Percentiles rank a stretch among this genome's conserved stretches.
Evolutionary conservation across 331 rosid species (phyloP).

Genomic region (Rosa hybrid): DNA sequence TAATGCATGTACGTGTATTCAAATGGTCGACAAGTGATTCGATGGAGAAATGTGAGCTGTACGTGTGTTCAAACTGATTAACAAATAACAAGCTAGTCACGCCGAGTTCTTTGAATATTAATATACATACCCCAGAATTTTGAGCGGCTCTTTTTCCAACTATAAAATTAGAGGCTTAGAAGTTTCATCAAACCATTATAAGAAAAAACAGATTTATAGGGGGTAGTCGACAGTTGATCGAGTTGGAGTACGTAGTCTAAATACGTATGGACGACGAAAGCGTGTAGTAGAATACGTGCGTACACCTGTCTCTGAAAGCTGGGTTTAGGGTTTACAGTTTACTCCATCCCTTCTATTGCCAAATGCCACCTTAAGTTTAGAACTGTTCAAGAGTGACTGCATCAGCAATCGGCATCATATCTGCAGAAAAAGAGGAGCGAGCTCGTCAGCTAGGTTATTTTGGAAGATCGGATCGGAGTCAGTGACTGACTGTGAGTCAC

Average conservation of each 20-base stretch:
- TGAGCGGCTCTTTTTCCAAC: neutral
- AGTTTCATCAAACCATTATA: neutral
- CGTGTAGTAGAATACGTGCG: neutral
- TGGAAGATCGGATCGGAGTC: neutral
- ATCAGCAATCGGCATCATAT: neutral
- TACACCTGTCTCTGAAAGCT: neutral
- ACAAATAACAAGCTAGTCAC: neutral
- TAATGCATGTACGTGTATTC: neutral
- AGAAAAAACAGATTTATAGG: neutral
- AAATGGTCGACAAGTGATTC: neutral
- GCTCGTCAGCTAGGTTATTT: neutral
- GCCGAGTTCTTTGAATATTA: neutral
- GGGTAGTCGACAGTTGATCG: neutral
- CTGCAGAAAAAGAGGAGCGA: neutral
- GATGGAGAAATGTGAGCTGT: neutral
- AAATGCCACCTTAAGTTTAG: neutral
- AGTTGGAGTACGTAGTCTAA: neutral
- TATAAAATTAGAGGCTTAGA: neutral
- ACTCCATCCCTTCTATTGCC: neutral
- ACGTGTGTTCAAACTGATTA: neutral
- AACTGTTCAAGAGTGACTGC: neutral
- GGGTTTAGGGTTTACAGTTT: conserved; percentile 6
- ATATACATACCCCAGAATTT: neutral
- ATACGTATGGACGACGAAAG: neutral
- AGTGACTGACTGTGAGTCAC: neutral